phyloP scores from a whole-genome alignment of 2,329 filamentous ascomycete species.

The Pyricularia pennisetigena region DNA sequence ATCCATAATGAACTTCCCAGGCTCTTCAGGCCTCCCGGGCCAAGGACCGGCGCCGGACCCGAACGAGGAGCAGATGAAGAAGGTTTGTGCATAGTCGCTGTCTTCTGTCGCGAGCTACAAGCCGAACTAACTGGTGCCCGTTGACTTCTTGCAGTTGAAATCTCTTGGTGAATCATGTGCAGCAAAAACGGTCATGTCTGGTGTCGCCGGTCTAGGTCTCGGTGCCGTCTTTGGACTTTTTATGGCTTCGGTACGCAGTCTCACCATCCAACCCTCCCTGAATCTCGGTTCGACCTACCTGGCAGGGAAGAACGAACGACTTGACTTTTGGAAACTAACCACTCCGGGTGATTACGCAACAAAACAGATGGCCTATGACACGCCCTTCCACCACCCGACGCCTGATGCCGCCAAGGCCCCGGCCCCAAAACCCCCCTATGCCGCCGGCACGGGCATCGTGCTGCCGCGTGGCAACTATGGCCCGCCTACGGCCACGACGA shows the following conservation, averaged over 20 bases:
- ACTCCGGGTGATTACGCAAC: not conserved
- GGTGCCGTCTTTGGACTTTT: conserved; percentile 93
- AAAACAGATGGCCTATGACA: conserved; percentile 91
- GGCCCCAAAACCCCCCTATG: conserved; percentile 1
- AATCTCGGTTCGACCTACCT: not conserved
- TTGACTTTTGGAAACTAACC: not conserved
- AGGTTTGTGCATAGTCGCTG: conserved; percentile 12
- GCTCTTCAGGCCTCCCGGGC: conserved; percentile 12
- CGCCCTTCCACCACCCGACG: conserved; percentile 54
- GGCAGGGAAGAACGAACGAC: not conserved
- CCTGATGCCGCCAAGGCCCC: conserved; percentile 1
- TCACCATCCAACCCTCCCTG: not conserved
- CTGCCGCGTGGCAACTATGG: not conserved
- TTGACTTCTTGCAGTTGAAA: not conserved
- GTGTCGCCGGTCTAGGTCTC: conserved; percentile 87
- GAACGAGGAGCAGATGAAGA: conserved; percentile 42
- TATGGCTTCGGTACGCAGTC: conserved; percentile 75
- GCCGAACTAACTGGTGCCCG: not conserved
- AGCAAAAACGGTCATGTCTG: conserved; percentile 80
- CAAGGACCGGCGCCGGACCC: conserved; percentile 15
- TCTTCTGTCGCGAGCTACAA: not conserved
- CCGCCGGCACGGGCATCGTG: not conserved
- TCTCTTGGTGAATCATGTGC: conserved; percentile 61
- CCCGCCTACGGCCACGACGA: not conserved
- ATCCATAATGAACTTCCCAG: conserved; percentile 28